These are phyloP conservation scores for Podaxis sp. DNA, from an alignment of 768 basidiomycete genomes.

Conservation along the genomic window DNA sequence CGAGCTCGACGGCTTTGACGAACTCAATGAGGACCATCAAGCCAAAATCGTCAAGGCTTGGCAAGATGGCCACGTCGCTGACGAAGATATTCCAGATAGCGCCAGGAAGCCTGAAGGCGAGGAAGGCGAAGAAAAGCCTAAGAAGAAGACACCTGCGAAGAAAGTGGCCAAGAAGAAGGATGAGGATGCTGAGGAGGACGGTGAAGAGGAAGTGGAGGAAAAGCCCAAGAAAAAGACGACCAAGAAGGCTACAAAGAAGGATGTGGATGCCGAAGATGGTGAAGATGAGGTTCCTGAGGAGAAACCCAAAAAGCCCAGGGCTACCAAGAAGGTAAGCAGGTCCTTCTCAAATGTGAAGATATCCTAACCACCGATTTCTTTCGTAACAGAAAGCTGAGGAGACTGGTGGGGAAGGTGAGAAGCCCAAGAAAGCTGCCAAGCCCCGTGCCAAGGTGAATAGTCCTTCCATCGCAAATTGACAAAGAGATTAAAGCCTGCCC, in stretches of 20 bases:
- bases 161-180: conserved; percentile 26
- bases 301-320: conserved; percentile 45
- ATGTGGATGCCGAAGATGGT: conserved; percentile 19
- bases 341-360: conserved; percentile 3
- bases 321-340: conserved; percentile 24
- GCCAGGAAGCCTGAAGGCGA: conserved; percentile 57
- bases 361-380: neutral
- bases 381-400: conserved; percentile 15
- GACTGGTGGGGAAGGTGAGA: conserved; percentile 16
- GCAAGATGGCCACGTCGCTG: conserved; percentile 72
- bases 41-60: conserved; percentile 67
- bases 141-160: conserved; percentile 30
- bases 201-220: conserved; percentile 26
- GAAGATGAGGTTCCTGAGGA: conserved; percentile 33
- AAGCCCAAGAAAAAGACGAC: conserved; percentile 41
- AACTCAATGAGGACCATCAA: conserved; percentile 64
- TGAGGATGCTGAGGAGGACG: conserved; percentile 18
- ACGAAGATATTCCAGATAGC: conserved; percentile 76
- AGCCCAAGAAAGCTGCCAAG: conserved; percentile 30
- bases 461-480: neutral
- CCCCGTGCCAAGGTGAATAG: conserved; percentile 19
- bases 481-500: neutral
- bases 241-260: conserved; percentile 25
- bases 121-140: conserved; percentile 47
- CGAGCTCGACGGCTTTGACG: conserved; percentile 86